Conservation (phyloP, 257 asterid species). For the Solanum virginianum region DNA sequence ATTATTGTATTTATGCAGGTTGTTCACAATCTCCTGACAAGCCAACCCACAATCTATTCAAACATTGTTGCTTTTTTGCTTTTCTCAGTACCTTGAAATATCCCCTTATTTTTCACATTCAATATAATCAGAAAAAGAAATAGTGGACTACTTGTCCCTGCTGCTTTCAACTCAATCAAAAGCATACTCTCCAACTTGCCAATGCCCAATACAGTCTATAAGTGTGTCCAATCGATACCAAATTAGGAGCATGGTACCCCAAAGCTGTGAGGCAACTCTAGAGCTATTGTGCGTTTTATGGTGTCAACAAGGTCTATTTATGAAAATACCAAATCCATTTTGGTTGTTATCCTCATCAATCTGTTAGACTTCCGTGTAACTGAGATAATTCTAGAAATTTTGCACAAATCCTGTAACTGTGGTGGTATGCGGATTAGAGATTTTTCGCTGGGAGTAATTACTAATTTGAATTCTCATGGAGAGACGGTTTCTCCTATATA, state of each 20-base stretch:
- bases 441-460: not conserved
- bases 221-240: not conserved
- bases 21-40: not conserved
- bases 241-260: not conserved
- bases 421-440: not conserved
- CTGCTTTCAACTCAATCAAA: not conserved
- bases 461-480: not conserved
- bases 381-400: not conserved
- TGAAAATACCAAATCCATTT: not conserved
- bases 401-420: not conserved
- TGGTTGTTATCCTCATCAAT: not conserved
- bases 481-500: not conserved
- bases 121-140: not conserved
- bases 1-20: not conserved
- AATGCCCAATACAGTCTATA: not conserved
- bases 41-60: not conserved
- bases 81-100: not conserved
- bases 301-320: not conserved
- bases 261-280: not conserved
- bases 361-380: not conserved
- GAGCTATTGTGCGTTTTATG: not conserved
- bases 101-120: not conserved
- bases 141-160: not conserved
- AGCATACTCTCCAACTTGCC: not conserved
- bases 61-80: not conserved